phyloP scores from a whole-genome alignment of 306 rosid genomes.

The Ormosia semicastrata region DNA sequence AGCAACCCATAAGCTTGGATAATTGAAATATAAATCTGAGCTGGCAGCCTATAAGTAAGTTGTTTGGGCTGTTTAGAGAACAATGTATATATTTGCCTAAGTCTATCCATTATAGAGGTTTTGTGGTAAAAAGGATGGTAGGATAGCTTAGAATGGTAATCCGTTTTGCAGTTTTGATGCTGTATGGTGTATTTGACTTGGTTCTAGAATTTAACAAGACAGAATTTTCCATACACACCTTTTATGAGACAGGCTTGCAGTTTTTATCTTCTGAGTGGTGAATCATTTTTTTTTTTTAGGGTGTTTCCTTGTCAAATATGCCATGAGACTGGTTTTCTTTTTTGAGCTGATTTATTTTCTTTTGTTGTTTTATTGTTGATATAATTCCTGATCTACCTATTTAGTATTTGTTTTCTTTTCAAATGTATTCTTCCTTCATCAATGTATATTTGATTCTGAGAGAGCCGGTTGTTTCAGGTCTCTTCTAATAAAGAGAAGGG shows the following conservation, averaged over 20 bases:
- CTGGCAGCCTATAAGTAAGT: neutral
- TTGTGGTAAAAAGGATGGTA: neutral
- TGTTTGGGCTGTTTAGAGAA: neutral
- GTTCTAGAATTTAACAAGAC: neutral
- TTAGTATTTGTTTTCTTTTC: neutral
- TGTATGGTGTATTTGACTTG: neutral
- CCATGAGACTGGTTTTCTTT: neutral
- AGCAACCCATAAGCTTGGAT: neutral
- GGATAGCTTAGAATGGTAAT: neutral
- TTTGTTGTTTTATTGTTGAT: neutral
- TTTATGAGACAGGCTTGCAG: neutral
- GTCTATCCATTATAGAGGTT: neutral
- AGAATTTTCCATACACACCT: neutral
- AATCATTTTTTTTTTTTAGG: neutral
- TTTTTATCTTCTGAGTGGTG: neutral
- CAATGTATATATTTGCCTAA: neutral
- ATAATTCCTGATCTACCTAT: neutral
- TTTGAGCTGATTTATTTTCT: neutral
- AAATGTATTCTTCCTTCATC: neutral
- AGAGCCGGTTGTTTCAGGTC: conserved; percentile 47
- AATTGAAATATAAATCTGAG: conserved; percentile 3
- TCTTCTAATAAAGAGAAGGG: conserved; percentile 58
- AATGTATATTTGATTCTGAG: neutral
- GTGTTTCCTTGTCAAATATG: conserved; percentile 1
- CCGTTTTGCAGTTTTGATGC: neutral